Evolutionary conservation across 148 eudicot genomes (phyloP).

Genomic region (Drosera capensis): DNA sequence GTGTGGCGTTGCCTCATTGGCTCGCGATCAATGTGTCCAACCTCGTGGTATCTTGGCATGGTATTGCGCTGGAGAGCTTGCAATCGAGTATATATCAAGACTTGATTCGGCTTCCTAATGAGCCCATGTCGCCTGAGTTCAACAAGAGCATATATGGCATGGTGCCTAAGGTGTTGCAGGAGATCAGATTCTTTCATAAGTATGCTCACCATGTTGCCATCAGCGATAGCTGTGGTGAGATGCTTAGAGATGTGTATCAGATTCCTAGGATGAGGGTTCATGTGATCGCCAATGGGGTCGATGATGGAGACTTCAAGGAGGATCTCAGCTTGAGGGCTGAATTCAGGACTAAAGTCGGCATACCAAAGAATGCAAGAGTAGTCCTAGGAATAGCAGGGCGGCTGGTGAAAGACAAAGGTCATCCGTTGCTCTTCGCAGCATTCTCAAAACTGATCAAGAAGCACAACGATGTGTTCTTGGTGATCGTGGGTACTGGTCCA

Average conservation of each 20-base stretch:
- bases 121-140: constrained; percentile 43
- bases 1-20: constrained; percentile 69
- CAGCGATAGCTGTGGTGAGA: constrained; percentile 65
- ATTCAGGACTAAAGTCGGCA: constrained; percentile 35
- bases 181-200: constrained; percentile 59
- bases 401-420: constrained; percentile 72
- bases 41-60: constrained; percentile 82
- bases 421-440: constrained; percentile 41
- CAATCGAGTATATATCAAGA: constrained; percentile 69
- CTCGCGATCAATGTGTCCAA: constrained; percentile 36
- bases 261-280: constrained; percentile 52
- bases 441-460: constrained; percentile 31
- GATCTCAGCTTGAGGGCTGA: constrained; percentile 24
- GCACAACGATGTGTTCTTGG: constrained; percentile 34
- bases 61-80: constrained; percentile 60
- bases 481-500: constrained; percentile 78
- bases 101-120: constrained; percentile 34
- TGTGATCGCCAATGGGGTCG: constrained; percentile 66
- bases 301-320: constrained; percentile 36
- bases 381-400: constrained; percentile 72
- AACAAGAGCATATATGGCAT: constrained; percentile 37
- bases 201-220: constrained; percentile 74
- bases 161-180: constrained; percentile 56
- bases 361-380: constrained; percentile 47
- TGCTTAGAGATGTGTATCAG: constrained; percentile 53